Evolutionary conservation across 1,284 basidiomycete genomes (phyloP).

Genomic region (Puccinia hordei): DNA sequence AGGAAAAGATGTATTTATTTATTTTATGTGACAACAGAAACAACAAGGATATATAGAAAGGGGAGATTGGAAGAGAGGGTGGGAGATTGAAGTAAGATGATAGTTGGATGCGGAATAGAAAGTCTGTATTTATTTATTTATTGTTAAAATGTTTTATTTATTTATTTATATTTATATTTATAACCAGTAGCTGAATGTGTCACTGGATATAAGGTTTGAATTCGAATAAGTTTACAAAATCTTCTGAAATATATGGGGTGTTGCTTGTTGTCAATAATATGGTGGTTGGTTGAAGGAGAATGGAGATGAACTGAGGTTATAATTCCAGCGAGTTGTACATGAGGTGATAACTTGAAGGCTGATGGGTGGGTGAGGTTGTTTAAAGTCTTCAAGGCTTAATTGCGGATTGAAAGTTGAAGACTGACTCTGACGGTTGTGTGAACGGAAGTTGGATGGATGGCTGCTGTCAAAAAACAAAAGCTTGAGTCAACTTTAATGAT

Average conservation of each 20-base stretch:
- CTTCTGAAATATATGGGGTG: not conserved
- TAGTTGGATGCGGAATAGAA: not conserved
- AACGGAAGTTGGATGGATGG: not conserved
- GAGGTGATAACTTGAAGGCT: too few relatives aligned
- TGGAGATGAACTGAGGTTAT: not conserved
- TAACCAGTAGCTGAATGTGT: slow-evolving; percentile 1
- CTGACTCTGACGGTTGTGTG: not conserved
- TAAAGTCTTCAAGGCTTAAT: too few relatives aligned
- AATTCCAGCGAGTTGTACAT: too few relatives aligned
- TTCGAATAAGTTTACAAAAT: not conserved
- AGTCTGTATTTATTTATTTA: not conserved
- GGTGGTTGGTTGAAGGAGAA: not conserved
- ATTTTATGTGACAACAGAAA: not conserved
- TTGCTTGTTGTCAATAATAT: not conserved
- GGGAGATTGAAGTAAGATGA: not conserved
- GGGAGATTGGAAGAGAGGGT: slow-evolving; percentile 5
- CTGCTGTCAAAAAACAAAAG: slow-evolving; percentile 1
- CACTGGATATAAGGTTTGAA: slow-evolving; percentile 12
- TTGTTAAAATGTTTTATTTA: too few relatives aligned
- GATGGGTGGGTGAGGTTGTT: too few relatives aligned
- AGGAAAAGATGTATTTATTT: too few relatives aligned
- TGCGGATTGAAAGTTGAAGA: not conserved
- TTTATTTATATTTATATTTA: too few relatives aligned
- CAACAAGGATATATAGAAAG: not conserved
- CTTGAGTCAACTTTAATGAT: not conserved